Evolutionary conservation across 2,329 filamentous ascomycete genomes (phyloP).

Genomic region (Microdochium trichocladiopsis): DNA sequence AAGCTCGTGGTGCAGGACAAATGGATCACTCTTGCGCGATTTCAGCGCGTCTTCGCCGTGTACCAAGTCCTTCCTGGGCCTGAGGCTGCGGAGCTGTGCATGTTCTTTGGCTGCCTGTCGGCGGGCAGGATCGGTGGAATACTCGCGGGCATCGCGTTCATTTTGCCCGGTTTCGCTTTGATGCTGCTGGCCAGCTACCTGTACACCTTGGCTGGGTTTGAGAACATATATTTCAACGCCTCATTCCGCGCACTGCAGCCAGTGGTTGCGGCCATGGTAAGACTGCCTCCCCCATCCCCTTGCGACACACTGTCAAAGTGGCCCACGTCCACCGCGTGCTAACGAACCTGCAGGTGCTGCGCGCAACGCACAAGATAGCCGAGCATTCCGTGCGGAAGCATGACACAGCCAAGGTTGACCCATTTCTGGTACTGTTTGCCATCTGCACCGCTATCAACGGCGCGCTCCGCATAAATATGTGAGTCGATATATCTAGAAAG

Average conservation of each 20-base stretch:
- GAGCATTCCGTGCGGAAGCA: conserved; percentile 18
- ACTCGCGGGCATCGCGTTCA: conserved; percentile 19
- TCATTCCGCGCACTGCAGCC: conserved; percentile 21
- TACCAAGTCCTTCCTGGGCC: conserved; percentile 26
- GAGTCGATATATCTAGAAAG: conserved; percentile 5
- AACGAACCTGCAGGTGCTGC: conserved; percentile 11
- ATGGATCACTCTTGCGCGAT: conserved; percentile 23
- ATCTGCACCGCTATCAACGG: conserved; percentile 17
- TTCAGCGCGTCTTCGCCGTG: conserved; percentile 25
- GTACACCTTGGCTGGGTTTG: conserved; percentile 18
- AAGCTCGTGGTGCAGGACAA: conserved; percentile 22
- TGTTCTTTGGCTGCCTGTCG: conserved; percentile 26
- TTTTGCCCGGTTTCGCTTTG: conserved; percentile 20
- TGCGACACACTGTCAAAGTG: too few species aligned
- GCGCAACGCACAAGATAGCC: conserved; percentile 19
- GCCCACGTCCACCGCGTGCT: too few species aligned
- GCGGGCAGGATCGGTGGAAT: conserved; percentile 22
- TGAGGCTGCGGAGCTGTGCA: conserved; percentile 24
- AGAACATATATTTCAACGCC: conserved; percentile 21
- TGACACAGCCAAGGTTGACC: conserved; percentile 14
- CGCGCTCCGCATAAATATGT: conserved; percentile 19
- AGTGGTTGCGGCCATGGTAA: conserved; percentile 21
- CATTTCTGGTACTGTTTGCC: conserved; percentile 16
- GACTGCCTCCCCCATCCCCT: conserved; percentile 1
- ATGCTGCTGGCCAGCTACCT: conserved; percentile 21